Conservation (phyloP, 2,329 filamentous ascomycete species). For the Capronia americana region DNA sequence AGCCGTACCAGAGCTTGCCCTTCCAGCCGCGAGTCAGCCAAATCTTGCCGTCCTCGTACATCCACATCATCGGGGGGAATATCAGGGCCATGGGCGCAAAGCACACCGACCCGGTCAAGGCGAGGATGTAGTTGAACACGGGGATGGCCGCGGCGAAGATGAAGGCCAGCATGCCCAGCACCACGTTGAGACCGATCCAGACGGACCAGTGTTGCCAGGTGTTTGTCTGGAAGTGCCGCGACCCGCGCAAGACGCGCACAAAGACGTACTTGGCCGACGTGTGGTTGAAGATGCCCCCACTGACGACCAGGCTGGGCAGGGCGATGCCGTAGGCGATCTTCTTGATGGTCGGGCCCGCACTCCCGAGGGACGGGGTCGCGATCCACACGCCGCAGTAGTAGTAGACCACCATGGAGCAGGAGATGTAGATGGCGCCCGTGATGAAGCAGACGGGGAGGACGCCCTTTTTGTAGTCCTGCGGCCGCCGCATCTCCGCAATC, state of each 20-base stretch:
- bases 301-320: constrained; percentile 44
- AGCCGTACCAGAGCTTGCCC: neutral
- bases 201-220: constrained; percentile 59
- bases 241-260: constrained; percentile 60
- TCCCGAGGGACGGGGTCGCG: constrained; percentile 56
- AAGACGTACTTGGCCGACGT: constrained; percentile 63
- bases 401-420: constrained; percentile 52
- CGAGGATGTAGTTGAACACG: constrained; percentile 61
- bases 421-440: constrained; percentile 47
- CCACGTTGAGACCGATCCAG: constrained; percentile 49
- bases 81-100: constrained; percentile 59
- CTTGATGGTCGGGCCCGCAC: constrained; percentile 52
- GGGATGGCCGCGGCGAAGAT: constrained; percentile 61
- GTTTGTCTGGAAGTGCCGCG: constrained; percentile 58
- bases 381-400: constrained; percentile 56
- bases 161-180: constrained; percentile 43
- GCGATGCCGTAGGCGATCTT: constrained; percentile 54
- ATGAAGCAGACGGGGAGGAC: constrained; percentile 45
- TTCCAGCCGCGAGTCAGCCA: neutral
- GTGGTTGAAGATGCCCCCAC: constrained; percentile 42
- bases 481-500: constrained; percentile 49
- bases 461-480: constrained; percentile 43
- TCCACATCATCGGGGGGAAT: constrained; percentile 59
- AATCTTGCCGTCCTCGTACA: constrained; percentile 48
- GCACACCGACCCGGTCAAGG: constrained; percentile 57